Evolutionary conservation across 2,329 filamentous ascomycete genomes (phyloP).

Genomic region (Ascochyta pisi): DNA sequence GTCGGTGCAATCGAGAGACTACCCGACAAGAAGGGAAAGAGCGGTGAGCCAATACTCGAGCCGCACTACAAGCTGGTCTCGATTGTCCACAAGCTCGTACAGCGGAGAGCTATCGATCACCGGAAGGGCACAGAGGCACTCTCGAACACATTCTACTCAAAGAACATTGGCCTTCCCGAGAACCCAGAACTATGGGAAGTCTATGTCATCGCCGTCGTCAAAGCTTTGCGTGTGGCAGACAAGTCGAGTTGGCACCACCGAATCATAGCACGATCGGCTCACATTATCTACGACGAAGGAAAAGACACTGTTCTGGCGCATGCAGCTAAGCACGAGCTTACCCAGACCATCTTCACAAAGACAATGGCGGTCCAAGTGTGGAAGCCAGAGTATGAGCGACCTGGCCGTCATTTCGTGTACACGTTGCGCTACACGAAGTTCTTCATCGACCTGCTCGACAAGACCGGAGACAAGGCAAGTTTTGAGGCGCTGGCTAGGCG

Average conservation of each 20-base stretch:
- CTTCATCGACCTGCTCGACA: conserved; percentile 75
- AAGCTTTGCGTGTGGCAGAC: conserved; percentile 71
- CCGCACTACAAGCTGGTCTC: conserved; percentile 92
- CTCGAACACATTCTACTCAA: conserved; percentile 61
- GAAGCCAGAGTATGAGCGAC: conserved; percentile 86
- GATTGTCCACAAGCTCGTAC: conserved; percentile 80
- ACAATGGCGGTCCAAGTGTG: conserved; percentile 95
- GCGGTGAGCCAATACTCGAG: conserved; percentile 81
- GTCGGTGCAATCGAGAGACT: conserved; percentile 66
- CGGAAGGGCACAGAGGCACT: conserved; percentile 59
- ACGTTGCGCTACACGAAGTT: conserved; percentile 86
- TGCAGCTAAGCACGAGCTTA: conserved; percentile 78
- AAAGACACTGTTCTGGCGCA: conserved; percentile 60
- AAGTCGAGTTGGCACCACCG: conserved; percentile 96
- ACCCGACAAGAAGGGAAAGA: conserved; percentile 66
- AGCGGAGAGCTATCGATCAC: conserved; percentile 53
- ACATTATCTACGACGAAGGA: conserved; percentile 65
- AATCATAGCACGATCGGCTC: conserved; percentile 77
- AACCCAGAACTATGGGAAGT: conserved; percentile 62
- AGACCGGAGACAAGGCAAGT: conserved; percentile 75
- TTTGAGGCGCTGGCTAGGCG: conserved; percentile 80
- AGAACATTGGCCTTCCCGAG: conserved; percentile 58
- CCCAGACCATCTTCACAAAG: conserved; percentile 87
- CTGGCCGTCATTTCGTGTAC: conserved; percentile 90
- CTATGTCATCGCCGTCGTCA: conserved; percentile 69